Evolutionary conservation across 169 alveolate genomes (phyloP).

Genomic region (Cryptosporidium sp.): DNA sequence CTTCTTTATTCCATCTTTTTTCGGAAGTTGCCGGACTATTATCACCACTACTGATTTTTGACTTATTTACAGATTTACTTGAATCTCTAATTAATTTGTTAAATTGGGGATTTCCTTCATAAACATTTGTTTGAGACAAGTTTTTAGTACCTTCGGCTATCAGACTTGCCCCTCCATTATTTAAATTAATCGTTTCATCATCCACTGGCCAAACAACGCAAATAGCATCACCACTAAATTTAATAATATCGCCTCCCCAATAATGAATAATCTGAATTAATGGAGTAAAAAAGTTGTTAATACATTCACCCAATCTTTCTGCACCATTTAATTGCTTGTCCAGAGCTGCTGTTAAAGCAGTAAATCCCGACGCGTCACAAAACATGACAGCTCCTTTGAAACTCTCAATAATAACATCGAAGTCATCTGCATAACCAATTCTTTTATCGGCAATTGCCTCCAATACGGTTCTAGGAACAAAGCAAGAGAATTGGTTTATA

Average conservation of each 20-base stretch:
- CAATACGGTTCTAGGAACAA: conserved; percentile 84
- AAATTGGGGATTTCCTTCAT: background rate
- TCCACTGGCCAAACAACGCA: conserved; percentile 89
- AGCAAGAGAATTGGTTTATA: conserved; percentile 81
- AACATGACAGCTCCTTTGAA: conserved; percentile 85
- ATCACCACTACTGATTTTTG: background rate
- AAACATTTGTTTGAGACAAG: background rate
- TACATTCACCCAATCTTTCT: conserved; percentile 83
- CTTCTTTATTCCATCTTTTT: conserved; percentile 19
- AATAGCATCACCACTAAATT: conserved; percentile 90
- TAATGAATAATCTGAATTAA: conserved; percentile 82
- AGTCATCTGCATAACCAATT: conserved; percentile 82
- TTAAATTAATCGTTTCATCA: conserved; percentile 74
- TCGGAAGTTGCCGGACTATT: conserved; percentile 19
- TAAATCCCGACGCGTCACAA: conserved; percentile 87
- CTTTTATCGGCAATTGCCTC: conserved; percentile 84
- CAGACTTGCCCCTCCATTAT: background rate
- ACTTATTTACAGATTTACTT: background rate
- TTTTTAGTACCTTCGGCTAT: background rate
- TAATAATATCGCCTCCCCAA: conserved; percentile 90
- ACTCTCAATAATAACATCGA: conserved; percentile 81
- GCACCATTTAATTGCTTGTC: conserved; percentile 85
- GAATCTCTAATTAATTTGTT: background rate
- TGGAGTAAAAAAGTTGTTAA: conserved; percentile 85
- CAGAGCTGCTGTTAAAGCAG: conserved; percentile 84